Percentiles rank a stretch among this genome's conserved stretches.
phyloP scores from a whole-genome alignment of 2,329 filamentous ascomycete species.

The Bipolaris sorokiniana region DNA sequence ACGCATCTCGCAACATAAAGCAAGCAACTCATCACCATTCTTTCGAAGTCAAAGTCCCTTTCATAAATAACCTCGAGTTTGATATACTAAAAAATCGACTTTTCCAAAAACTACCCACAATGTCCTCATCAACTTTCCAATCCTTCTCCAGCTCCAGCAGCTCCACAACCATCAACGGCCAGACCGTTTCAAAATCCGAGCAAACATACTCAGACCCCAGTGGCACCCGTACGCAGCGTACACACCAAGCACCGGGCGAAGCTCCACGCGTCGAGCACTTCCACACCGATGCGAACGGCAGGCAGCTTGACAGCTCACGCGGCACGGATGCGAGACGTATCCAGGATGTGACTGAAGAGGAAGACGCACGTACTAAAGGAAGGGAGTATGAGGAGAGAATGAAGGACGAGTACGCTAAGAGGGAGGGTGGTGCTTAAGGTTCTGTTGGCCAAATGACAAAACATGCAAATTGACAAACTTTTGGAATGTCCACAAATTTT shows the following conservation, averaged over 20 bases:
- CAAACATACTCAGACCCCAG: constrained; percentile 34
- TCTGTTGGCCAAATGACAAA: too few species aligned
- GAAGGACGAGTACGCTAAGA: constrained; percentile 54
- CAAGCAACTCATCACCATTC: neutral
- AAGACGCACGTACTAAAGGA: constrained; percentile 43
- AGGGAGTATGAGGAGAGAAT: constrained; percentile 51
- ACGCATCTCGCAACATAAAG: constrained; percentile 1
- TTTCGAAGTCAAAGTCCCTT: neutral
- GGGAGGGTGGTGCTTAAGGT: constrained; percentile 50
- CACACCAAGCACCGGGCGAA: constrained; percentile 37
- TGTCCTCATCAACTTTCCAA: constrained; percentile 31
- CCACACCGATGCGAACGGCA: constrained; percentile 31
- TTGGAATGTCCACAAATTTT: too few species aligned
- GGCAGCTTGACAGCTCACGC: constrained; percentile 20
- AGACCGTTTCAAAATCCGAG: constrained; percentile 35
- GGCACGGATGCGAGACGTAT: constrained; percentile 25
- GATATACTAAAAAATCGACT: neutral
- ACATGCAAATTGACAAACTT: too few species aligned
- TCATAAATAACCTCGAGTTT: neutral
- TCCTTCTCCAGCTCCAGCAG: constrained; percentile 36
- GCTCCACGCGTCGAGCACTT: constrained; percentile 33
- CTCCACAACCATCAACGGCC: constrained; percentile 36
- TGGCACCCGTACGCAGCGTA: constrained; percentile 37
- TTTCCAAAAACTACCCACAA: constrained; percentile 8
- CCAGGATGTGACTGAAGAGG: constrained; percentile 43